A percentile compares a stretch with the other conserved stretches of the same genome.
Evolutionary conservation across 768 basidiomycete species (phyloP).

Genomic region (Hortiboletus campestris): DNA sequence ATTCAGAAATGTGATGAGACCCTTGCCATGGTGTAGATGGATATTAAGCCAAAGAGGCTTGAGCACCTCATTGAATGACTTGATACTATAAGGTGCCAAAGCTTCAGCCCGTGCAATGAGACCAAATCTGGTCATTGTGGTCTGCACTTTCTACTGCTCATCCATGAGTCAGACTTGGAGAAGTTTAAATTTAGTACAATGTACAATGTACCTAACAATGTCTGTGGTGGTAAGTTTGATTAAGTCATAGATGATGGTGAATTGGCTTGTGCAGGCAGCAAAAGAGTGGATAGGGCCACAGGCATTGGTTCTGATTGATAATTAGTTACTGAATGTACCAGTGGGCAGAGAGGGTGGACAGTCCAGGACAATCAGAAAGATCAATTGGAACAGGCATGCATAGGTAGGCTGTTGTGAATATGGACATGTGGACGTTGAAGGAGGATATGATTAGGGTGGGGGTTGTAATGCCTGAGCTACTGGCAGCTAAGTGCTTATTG

Average conservation of each 20-base stretch:
- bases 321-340: constrained; percentile 22
- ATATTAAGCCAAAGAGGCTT: constrained; percentile 80
- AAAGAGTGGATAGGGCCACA: constrained; percentile 29
- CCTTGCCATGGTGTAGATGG: constrained; percentile 74
- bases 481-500: too few species aligned
- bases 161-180: constrained; percentile 60
- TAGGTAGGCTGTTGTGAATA: constrained; percentile 35
- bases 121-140: constrained; percentile 75
- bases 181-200: not conserved
- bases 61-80: constrained; percentile 95
- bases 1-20: constrained; percentile 75
- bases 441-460: constrained; percentile 20
- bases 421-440: constrained; percentile 26
- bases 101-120: constrained; percentile 95
- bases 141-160: constrained; percentile 78
- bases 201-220: constrained; percentile 58
- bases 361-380: constrained; percentile 32
- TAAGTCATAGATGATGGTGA: constrained; percentile 20
- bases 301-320: constrained; percentile 25
- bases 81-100: constrained; percentile 97
- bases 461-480: too few species aligned
- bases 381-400: constrained; percentile 25
- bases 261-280: constrained; percentile 26
- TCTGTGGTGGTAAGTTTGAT: constrained; percentile 63
- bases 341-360: constrained; percentile 30